A percentile compares a stretch with the other conserved stretches of the same genome.
phyloP scores from a whole-genome alignment of 805 yeast genomes.

The Monosporozyma aerobia region DNA sequence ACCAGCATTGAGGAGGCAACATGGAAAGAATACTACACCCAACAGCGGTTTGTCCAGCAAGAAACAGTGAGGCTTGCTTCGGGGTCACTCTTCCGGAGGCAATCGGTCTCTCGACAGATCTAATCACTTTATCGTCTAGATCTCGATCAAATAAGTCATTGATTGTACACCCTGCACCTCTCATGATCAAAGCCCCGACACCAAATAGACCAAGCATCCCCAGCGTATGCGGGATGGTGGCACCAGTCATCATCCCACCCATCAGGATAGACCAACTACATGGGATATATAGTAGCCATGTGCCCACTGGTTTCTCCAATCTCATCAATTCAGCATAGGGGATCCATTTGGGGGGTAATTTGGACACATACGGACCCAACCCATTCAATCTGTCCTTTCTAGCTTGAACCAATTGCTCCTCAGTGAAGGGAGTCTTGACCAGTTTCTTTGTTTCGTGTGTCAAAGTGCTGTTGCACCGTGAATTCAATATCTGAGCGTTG shows the following conservation, averaged over 20 bases:
- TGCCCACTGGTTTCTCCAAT: constrained; percentile 93
- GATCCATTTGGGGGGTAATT: constrained; percentile 62
- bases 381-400: constrained; percentile 41
- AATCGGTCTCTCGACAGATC: constrained; percentile 88
- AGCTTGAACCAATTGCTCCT: constrained; percentile 31
- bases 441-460: constrained; percentile 3
- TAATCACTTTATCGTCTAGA: constrained; percentile 73
- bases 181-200: constrained; percentile 80
- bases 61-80: constrained; percentile 58
- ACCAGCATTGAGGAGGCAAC: constrained; percentile 74
- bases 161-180: constrained; percentile 97
- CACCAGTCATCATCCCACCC: constrained; percentile 69
- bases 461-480: background rate
- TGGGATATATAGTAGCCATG: constrained; percentile 73
- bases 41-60: constrained; percentile 62
- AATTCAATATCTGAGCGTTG: background rate
- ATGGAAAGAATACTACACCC: constrained; percentile 66
- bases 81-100: constrained; percentile 76
- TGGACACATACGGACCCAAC: constrained; percentile 43
- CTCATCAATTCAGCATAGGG: constrained; percentile 93
- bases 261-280: constrained; percentile 88
- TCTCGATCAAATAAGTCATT: constrained; percentile 83
- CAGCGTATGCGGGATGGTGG: constrained; percentile 54
- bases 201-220: constrained; percentile 64
- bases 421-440: constrained; percentile 16